phyloP scores from a whole-genome alignment of 257 asterid genomes.

The Datura wrightii region DNA sequence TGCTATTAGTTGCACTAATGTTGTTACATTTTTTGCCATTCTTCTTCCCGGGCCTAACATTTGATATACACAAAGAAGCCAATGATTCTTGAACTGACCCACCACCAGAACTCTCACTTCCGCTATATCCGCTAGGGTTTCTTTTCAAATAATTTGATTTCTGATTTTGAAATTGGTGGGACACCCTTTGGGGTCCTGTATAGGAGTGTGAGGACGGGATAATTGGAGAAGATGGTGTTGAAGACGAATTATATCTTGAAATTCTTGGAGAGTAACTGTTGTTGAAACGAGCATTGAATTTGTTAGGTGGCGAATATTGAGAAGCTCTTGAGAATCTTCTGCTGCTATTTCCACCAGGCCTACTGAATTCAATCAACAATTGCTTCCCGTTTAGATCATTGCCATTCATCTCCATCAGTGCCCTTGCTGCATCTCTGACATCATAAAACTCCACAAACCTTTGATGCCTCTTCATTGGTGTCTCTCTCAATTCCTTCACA shows the following conservation, averaged over 20 bases:
- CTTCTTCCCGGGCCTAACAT: conserved; percentile 1
- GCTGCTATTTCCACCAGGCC: conserved; percentile 71
- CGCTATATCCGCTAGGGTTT: conserved; percentile 48
- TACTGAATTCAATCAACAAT: conserved; percentile 66
- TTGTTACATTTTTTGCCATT: conserved; percentile 32
- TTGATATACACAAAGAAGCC: conserved; percentile 40
- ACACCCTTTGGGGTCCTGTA: background rate
- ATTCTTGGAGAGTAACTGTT: conserved; percentile 28
- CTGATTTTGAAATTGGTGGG: background rate
- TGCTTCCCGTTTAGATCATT: conserved; percentile 52
- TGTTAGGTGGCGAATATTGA: background rate
- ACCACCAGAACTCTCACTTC: conserved; percentile 46
- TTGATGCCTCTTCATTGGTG: conserved; percentile 71
- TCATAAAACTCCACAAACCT: conserved; percentile 88
- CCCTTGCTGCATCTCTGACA: conserved; percentile 72
- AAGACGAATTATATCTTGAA: conserved; percentile 14
- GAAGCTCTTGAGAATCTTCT: conserved; percentile 33
- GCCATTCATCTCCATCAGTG: conserved; percentile 65
- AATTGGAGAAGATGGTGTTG: conserved; percentile 23
- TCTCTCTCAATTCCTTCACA: conserved; percentile 92
- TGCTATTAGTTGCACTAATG: background rate
- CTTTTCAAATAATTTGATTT: conserved; percentile 29
- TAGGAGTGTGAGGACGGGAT: background rate
- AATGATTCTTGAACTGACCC: conserved; percentile 51
- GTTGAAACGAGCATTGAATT: background rate